Evolutionary conservation across 352 stramenopile genomes (phyloP).

Genomic region (Phytophthora uliginosa): DNA sequence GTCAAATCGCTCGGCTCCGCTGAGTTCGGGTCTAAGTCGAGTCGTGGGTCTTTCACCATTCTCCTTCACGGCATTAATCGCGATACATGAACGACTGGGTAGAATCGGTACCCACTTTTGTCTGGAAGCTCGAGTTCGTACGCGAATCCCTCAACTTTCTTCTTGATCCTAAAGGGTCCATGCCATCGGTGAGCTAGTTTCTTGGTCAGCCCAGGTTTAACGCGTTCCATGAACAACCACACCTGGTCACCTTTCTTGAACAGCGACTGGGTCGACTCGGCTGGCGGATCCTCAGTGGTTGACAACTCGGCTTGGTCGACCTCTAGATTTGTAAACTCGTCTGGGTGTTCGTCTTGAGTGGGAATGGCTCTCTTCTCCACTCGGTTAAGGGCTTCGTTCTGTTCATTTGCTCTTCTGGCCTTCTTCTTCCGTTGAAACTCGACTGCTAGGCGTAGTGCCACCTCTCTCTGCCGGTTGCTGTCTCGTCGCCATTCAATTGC

Average conservation of each 20-base stretch:
- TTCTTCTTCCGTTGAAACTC: neutral
- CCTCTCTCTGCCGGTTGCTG: neutral
- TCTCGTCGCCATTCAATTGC: neutral
- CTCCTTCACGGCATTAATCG: neutral
- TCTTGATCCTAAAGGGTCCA: neutral
- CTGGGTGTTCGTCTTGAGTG: too few relatives aligned
- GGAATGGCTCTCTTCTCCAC: neutral
- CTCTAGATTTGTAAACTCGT: too few relatives aligned
- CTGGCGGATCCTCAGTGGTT: neutral
- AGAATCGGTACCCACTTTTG: neutral
- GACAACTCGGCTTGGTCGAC: too few relatives aligned
- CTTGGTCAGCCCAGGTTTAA: neutral
- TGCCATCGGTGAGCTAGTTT: neutral
- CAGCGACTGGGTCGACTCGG: neutral
- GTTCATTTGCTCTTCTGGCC: neutral
- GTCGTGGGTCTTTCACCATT: neutral
- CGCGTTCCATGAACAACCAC: neutral
- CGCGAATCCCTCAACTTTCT: neutral
- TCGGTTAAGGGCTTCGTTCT: neutral
- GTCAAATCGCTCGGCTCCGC: neutral
- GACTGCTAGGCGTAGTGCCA: neutral
- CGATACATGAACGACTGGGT: neutral
- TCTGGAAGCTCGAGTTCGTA: neutral
- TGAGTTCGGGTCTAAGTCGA: neutral
- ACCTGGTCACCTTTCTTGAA: too few relatives aligned